phyloP scores from a whole-genome alignment of 2,329 filamentous ascomycete species.

The Erysiphe pulchra region DNA sequence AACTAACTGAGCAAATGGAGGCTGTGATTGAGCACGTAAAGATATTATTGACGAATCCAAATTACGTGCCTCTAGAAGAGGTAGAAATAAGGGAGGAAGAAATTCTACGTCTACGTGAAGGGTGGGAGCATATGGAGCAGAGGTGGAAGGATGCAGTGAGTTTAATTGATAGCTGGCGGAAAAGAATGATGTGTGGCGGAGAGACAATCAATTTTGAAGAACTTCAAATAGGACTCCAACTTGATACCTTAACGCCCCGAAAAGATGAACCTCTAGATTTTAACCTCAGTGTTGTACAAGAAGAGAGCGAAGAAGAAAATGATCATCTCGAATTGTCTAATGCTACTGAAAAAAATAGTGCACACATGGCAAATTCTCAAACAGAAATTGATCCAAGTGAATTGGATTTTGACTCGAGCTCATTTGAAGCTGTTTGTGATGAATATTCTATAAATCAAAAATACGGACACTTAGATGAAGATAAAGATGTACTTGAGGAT shows the following conservation, averaged over 20 bases:
- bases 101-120: constrained; percentile 55
- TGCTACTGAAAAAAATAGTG: neutral
- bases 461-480: no score
- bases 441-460: constrained; percentile 12
- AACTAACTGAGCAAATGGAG: constrained; percentile 47
- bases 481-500: no score
- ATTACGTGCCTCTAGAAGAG: constrained; percentile 86
- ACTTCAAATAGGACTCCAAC: constrained; percentile 38
- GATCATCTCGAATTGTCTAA: neutral
- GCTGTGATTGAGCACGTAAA: constrained; percentile 56
- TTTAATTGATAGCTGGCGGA: constrained; percentile 82
- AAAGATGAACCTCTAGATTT: constrained; percentile 19
- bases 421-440: constrained; percentile 19
- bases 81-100: constrained; percentile 82
- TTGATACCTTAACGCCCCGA: constrained; percentile 30
- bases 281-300: constrained; percentile 10
- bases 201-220: constrained; percentile 44
- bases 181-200: constrained; percentile 46
- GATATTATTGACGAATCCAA: constrained; percentile 73
- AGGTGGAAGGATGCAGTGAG: constrained; percentile 74
- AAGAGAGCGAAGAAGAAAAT: constrained; percentile 10
- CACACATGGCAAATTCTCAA: neutral
- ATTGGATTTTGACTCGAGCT: constrained; percentile 14
- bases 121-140: constrained; percentile 82
- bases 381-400: constrained; percentile 8